Evolutionary conservation across 2,329 filamentous ascomycete species (phyloP).

Genomic region (Fusarium nelsonii): DNA sequence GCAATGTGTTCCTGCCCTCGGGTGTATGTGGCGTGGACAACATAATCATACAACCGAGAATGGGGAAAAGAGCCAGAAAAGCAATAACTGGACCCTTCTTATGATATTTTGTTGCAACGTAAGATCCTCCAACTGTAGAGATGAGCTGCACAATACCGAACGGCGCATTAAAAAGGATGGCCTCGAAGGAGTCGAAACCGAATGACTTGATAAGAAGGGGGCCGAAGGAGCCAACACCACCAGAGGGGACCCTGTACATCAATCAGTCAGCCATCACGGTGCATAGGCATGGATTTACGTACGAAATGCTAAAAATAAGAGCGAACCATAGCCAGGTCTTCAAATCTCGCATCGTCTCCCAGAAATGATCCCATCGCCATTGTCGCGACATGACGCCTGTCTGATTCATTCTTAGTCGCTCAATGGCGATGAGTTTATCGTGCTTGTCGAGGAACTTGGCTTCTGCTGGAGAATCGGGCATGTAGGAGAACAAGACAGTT

Average conservation of each 20-base stretch:
- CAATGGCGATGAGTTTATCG: constrained; percentile 70
- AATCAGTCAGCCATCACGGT: not conserved
- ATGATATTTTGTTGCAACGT: constrained; percentile 65
- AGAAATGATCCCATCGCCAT: constrained; percentile 59
- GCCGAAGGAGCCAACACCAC: constrained; percentile 70
- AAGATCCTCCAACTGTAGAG: constrained; percentile 69
- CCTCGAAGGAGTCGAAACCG: constrained; percentile 66
- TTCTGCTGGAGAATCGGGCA: constrained; percentile 74
- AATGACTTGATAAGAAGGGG: constrained; percentile 69
- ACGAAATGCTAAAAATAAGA: constrained; percentile 66
- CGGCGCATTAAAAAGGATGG: constrained; percentile 71
- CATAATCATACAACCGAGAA: constrained; percentile 62
- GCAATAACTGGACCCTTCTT: constrained; percentile 70
- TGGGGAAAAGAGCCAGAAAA: constrained; percentile 66
- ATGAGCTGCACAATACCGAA: constrained; percentile 72
- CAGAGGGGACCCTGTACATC: constrained; percentile 59
- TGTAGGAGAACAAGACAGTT: constrained; percentile 64
- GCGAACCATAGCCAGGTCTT: constrained; percentile 60
- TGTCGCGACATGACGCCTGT: constrained; percentile 55
- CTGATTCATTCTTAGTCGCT: constrained; percentile 66
- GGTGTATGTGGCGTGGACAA: constrained; percentile 61
- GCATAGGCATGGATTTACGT: constrained; percentile 18
- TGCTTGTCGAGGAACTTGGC: constrained; percentile 67
- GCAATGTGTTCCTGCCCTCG: constrained; percentile 55
- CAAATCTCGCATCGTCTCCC: constrained; percentile 54